Evolutionary conservation across 2,329 filamentous ascomycete genomes (phyloP).

Genomic region (Ceratocystis colombiana): DNA sequence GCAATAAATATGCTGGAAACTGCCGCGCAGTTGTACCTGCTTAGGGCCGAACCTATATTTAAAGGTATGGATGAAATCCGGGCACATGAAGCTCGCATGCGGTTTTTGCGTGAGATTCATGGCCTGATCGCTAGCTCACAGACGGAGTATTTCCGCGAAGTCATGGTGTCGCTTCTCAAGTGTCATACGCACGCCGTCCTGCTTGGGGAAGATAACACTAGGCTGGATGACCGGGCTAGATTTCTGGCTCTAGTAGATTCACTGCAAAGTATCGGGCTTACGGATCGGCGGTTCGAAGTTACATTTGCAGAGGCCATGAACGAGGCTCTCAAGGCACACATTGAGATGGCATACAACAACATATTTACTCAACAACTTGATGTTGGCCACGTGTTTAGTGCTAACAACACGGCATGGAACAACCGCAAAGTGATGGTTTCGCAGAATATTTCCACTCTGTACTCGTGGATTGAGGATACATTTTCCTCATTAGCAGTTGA

Average conservation of each 20-base stretch:
- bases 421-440: slow-evolving; percentile 11
- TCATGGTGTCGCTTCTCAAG: slow-evolving; percentile 36
- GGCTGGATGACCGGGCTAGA: not conserved
- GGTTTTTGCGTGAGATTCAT: slow-evolving; percentile 53
- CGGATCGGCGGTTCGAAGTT: slow-evolving; percentile 17
- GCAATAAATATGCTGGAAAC: slow-evolving; percentile 5
- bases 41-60: slow-evolving; percentile 39
- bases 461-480: slow-evolving; percentile 56
- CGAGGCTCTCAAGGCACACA: slow-evolving; percentile 13
- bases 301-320: slow-evolving; percentile 17
- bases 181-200: not conserved
- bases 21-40: slow-evolving; percentile 1
- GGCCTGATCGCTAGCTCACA: slow-evolving; percentile 56
- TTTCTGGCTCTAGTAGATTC: slow-evolving; percentile 32
- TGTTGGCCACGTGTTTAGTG: slow-evolving; percentile 4
- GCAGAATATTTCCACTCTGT: slow-evolving; percentile 16
- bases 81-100: slow-evolving; percentile 36
- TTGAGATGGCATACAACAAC: slow-evolving; percentile 12
- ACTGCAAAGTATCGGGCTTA: slow-evolving; percentile 50
- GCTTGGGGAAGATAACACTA: not conserved
- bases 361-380: slow-evolving; percentile 17
- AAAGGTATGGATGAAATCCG: slow-evolving; percentile 37
- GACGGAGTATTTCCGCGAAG: slow-evolving; percentile 42
- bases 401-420: slow-evolving; percentile 5
- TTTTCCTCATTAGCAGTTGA: slow-evolving; percentile 56